These are phyloP conservation scores for Verticillium isaacii DNA, from an alignment of 2,329 filamentous ascomycete species.

Conservation along the genomic window DNA sequence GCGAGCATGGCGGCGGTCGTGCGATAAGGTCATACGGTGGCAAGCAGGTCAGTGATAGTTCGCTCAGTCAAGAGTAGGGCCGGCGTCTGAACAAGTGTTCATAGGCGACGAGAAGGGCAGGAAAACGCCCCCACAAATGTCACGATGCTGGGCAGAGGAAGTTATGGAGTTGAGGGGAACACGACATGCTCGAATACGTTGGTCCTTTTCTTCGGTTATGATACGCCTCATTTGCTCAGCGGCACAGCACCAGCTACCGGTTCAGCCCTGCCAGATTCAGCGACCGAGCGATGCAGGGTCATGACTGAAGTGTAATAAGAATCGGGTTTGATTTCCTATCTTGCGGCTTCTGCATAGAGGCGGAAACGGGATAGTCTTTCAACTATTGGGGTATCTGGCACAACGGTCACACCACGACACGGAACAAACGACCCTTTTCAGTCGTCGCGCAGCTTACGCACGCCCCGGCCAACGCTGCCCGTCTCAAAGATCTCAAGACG, in stretches of 20 bases:
- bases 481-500: conserved; percentile 72
- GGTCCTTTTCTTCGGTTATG: background rate
- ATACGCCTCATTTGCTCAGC: background rate
- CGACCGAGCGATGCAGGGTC: background rate
- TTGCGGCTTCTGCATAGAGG: too few species aligned
- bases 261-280: background rate
- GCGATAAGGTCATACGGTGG: too few species aligned
- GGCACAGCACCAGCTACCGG: background rate
- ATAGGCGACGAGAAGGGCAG: too few species aligned
- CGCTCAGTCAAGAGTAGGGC: too few species aligned
- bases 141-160: background rate
- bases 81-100: too few species aligned
- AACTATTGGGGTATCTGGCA: background rate
- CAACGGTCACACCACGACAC: background rate
- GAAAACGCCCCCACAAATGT: too few species aligned
- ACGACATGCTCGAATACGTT: background rate
- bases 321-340: background rate
- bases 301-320: background rate
- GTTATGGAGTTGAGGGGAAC: background rate
- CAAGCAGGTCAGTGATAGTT: too few species aligned
- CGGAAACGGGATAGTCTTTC: background rate
- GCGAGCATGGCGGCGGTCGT: too few species aligned
- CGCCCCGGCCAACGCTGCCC: conserved; percentile 64
- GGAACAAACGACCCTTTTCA: background rate
- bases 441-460: conserved; percentile 36